Percentiles rank a stretch among this genome's conserved stretches.
Evolutionary conservation across 108 stramenopile genomes (phyloP).

Genomic region (Nitzschia palea): DNA sequence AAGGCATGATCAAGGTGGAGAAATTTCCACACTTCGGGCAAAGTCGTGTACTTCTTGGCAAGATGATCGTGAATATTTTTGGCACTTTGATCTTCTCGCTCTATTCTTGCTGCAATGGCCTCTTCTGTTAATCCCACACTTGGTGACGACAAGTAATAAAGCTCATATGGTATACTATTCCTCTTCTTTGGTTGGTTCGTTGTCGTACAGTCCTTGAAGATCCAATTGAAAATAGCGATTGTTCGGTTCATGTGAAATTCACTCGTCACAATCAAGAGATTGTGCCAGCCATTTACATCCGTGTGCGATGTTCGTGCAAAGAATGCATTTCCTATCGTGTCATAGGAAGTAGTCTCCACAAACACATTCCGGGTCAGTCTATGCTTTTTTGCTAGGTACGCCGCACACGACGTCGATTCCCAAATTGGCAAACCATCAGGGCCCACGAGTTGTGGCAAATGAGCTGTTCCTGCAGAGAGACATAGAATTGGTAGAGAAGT

Average conservation of each 20-base stretch:
- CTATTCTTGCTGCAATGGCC: constrained; percentile 53
- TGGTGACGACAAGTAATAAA: constrained; percentile 66
- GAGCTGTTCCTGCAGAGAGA: constrained; percentile 85
- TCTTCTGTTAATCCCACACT: constrained; percentile 64
- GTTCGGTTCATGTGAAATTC: constrained; percentile 84
- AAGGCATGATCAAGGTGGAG: constrained; percentile 67
- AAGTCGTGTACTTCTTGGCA: constrained; percentile 44
- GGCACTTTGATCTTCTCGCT: constrained; percentile 60
- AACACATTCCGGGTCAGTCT: constrained; percentile 38
- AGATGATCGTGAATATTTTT: constrained; percentile 46
- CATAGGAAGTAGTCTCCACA: constrained; percentile 84
- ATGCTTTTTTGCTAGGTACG: constrained; percentile 50
- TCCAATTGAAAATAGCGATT: constrained; percentile 85
- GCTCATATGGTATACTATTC: constrained; percentile 41
- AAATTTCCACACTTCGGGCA: constrained; percentile 62
- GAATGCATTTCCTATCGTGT: constrained; percentile 85
- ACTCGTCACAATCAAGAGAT: constrained; percentile 66
- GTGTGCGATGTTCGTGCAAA: constrained; percentile 68
- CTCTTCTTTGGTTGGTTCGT: not conserved
- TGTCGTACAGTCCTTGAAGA: constrained; percentile 46
- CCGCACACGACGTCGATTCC: constrained; percentile 78
- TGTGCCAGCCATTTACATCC: constrained; percentile 64
- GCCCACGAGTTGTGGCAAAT: constrained; percentile 69
- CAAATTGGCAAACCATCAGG: constrained; percentile 77
- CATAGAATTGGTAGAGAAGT: constrained; percentile 48